phyloP scores from a whole-genome alignment of 805 yeast genomes.

The Diddensiella caesifluorescens region DNA sequence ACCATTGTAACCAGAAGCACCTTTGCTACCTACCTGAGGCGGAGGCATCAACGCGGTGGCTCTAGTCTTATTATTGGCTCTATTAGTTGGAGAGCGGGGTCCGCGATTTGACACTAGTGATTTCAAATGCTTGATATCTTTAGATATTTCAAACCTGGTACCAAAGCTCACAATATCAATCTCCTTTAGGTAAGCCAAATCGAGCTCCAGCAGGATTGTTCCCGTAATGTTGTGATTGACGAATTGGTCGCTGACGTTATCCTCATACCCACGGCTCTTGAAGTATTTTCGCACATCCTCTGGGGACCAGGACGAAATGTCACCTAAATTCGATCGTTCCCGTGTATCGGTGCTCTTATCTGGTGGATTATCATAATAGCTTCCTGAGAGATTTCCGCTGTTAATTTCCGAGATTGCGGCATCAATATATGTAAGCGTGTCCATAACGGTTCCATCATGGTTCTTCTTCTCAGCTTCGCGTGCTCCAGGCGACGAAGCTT shows the following conservation, averaged over 20 bases:
- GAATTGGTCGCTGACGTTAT: constrained; percentile 70
- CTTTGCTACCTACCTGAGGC: not conserved
- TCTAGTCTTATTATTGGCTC: not conserved
- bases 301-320: constrained; percentile 64
- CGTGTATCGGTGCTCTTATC: not conserved
- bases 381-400: constrained; percentile 10
- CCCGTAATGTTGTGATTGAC: constrained; percentile 88
- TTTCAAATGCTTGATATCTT: constrained; percentile 68
- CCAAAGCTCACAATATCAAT: constrained; percentile 91
- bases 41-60: not conserved
- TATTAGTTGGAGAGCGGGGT: not conserved
- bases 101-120: constrained; percentile 11
- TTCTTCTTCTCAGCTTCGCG: not conserved
- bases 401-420: constrained; percentile 34
- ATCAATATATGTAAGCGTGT: constrained; percentile 35
- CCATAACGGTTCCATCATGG: constrained; percentile 18
- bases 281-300: constrained; percentile 79
- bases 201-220: constrained; percentile 74
- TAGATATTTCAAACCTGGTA: constrained; percentile 85
- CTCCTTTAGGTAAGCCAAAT: constrained; percentile 81
- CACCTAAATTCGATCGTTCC: constrained; percentile 16
- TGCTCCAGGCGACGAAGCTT: too few species aligned
- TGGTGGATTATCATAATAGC: not conserved
- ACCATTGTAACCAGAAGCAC: not conserved
- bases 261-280: constrained; percentile 64